phyloP scores from a whole-genome alignment of 768 basidiomycete species.

The Cystobasidium onofrii region DNA sequence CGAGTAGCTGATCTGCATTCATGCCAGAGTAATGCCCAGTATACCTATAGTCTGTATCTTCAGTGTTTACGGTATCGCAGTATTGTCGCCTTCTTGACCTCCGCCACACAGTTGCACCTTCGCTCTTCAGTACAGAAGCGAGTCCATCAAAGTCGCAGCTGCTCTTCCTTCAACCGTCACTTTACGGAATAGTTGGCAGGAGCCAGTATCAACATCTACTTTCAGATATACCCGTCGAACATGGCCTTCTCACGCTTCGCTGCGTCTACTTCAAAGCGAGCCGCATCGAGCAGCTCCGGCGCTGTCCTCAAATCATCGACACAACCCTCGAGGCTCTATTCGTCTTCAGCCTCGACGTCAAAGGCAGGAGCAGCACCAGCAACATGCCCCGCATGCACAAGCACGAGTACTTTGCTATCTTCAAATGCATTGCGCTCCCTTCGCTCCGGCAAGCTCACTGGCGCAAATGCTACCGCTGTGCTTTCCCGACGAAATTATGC shows the following conservation, averaged over 20 bases:
- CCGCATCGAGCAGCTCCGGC: not conserved
- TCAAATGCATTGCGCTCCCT: not conserved
- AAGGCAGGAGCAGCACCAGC: not conserved
- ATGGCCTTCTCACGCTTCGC: not conserved
- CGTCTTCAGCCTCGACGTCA: constrained; percentile 2
- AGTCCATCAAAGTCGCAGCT: not conserved
- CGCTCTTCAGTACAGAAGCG: not conserved
- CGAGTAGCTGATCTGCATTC: too few species aligned
- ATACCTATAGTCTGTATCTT: too few species aligned
- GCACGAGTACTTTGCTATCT: not conserved
- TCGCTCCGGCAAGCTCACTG: not conserved
- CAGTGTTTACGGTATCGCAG: too few species aligned
- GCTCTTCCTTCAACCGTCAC: not conserved
- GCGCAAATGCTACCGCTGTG: not conserved
- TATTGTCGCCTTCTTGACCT: not conserved
- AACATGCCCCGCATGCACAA: not conserved
- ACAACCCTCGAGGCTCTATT: not conserved
- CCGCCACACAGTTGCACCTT: not conserved
- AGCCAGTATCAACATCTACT: too few species aligned
- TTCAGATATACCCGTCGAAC: too few species aligned
- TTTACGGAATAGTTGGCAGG: not conserved
- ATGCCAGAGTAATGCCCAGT: too few species aligned
- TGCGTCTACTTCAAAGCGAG: not conserved
- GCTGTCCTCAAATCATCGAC: not conserved
- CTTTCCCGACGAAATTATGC: constrained; percentile 1